Evolutionary conservation across 108 stramenopile species (phyloP), one percentile per base, ranked within the genome.

Genomic region (Cyclotella atomus): DNA sequence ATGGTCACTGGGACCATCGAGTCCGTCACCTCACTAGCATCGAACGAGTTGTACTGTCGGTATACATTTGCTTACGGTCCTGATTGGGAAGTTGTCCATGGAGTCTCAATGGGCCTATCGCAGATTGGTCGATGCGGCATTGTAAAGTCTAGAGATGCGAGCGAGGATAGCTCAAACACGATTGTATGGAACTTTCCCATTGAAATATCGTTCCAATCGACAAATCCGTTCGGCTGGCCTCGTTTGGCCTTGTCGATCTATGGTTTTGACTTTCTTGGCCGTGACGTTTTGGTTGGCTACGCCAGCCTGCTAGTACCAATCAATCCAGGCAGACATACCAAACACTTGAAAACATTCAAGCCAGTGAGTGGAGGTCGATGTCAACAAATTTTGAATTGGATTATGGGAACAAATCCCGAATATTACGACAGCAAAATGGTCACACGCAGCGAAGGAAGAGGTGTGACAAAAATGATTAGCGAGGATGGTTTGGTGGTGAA

Each of bases 181-280:
- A 88, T 87, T n/a, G 87, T 93, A 19, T 96, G 92, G 91, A 95
- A 95, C 65, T 93, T 96, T 59, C 95, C 95, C 6, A 71, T 96
- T 49, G 93, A 95, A 21, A 75, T 92, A 0, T 76, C 91, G 19
- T 93, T 93, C 76, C 90, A 88, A 66, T 71, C 91, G 4, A 93
- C 93, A 0, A 94, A 91, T 52, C 85, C 91, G 0, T 77, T 75
- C 68, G 95, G 95, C 0, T 96, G 95, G 95, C 95, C 95, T n/a
- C 79, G 95, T 2, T 57, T 96, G 16, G 88, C 83, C 9, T 25
- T 96, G 27, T 76, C 83, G 17, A 59, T 90, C 50, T 91, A 90
- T 57, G 88, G 88, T 20, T 75, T 93, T 30, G 95, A 96, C 75
- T 83, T 73, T 25, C 38, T 94, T 17, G 95, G 93, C 0, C 75